A percentile compares a stretch with the other conserved stretches of the same genome.
phyloP scores from a whole-genome alignment of 768 basidiomycete genomes.

The Tricholoma bakamatsutake region DNA sequence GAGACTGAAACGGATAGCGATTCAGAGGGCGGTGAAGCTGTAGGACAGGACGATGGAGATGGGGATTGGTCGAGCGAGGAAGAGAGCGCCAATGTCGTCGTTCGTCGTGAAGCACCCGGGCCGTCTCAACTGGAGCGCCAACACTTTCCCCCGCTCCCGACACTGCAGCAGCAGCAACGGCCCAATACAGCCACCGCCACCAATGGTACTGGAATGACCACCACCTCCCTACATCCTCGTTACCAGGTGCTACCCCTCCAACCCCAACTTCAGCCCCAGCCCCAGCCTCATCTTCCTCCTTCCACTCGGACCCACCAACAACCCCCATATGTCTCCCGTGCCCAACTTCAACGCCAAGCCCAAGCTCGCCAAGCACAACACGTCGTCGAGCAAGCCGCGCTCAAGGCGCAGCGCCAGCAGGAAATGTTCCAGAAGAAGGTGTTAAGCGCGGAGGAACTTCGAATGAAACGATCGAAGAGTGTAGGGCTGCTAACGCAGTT shows the following conservation, averaged over 20 bases:
- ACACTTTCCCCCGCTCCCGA: constrained; percentile 6
- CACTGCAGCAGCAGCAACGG: background rate
- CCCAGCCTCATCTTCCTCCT: constrained; percentile 1
- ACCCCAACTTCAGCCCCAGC: constrained; percentile 22
- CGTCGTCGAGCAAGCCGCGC: constrained; percentile 41
- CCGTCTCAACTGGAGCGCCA: constrained; percentile 10
- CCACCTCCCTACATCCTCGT: no score
- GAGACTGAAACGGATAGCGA: constrained; percentile 36
- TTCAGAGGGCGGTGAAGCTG: background rate
- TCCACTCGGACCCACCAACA: constrained; percentile 9
- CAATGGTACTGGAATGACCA: no score
- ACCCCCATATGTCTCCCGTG: background rate
- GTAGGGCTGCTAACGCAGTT: constrained; percentile 60
- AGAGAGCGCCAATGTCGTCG: constrained; percentile 20
- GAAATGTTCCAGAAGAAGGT: constrained; percentile 71
- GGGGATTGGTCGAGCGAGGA: constrained; percentile 56
- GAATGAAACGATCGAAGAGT: constrained; percentile 27
- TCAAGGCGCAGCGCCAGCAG: constrained; percentile 57
- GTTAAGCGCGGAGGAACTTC: constrained; percentile 52
- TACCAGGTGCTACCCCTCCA: constrained; percentile 11
- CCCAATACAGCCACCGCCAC: no score
- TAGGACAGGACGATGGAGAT: background rate
- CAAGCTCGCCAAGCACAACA: constrained; percentile 23
- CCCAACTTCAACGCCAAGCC: background rate
- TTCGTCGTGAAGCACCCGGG: constrained; percentile 6